Percentiles rank a stretch among this genome's conserved stretches.
Conservation (phyloP, 129 eudicot genomes). For the Chrysanthemum lavandulifolium region DNA sequence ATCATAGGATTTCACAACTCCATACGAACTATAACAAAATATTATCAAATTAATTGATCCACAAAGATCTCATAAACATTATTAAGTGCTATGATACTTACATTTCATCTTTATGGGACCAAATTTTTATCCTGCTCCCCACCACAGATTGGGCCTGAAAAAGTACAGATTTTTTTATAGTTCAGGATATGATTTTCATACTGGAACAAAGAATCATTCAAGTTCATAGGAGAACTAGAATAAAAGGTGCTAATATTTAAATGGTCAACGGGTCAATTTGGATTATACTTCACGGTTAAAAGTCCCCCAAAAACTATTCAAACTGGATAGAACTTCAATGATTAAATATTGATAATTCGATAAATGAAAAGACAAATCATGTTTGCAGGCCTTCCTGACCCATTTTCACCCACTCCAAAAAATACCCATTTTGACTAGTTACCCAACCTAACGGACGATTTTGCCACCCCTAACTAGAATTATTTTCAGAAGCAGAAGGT, state of each 20-base stretch:
- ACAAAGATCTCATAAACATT: constrained; percentile 9
- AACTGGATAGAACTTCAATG: background rate
- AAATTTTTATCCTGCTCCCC: constrained; percentile 54
- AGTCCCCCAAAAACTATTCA: background rate
- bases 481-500: background rate
- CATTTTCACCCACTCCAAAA: constrained; percentile 1
- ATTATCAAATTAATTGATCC: background rate
- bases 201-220: background rate
- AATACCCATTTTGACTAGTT: background rate
- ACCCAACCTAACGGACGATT: background rate
- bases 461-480: constrained; percentile 7
- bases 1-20: constrained; percentile 29
- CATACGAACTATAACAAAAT: constrained; percentile 28
- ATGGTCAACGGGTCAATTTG: background rate
- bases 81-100: constrained; percentile 29
- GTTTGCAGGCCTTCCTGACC: background rate
- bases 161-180: background rate
- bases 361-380: background rate
- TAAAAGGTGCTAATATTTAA: background rate
- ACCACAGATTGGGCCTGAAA: constrained; percentile 35
- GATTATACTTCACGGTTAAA: background rate
- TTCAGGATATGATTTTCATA: background rate
- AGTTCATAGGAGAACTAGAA: background rate
- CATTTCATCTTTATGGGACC: constrained; percentile 60
- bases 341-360: background rate